Base-by-base conservation (phyloP, 495 filamentous ascomycete species). In the Stereocaulon alpinum region DNA sequence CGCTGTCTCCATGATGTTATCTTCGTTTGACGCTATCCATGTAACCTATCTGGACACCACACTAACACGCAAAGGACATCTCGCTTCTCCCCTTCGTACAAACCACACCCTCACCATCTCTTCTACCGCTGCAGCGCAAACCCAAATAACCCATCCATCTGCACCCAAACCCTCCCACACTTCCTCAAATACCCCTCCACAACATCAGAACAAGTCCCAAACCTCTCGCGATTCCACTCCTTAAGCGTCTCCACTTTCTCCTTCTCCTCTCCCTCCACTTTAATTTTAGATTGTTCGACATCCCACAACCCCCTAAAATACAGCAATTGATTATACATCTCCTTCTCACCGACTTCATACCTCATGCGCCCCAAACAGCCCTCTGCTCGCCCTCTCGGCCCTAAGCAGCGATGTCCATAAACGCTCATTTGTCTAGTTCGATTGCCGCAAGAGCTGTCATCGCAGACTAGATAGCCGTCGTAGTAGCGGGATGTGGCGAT, bases 111-210 rank as follows among this genome's bases (percentile, higher is more conserved):
- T 17, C 27, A 10, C 18, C 40, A 20, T 30, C 48, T 24, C 24
- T 24, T 24, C 52, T 43, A 55, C 29, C 42, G 17, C 30, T 57
- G 40, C 64, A 79, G 63, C 69, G 82, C 84, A 74, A 86, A 88
- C 54, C 74, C 78, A 78, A 97, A 98, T 60, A 98, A 74, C 68
- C 76, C 82, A 72, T 92, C 90, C 93, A 97, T 98, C 59, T 88
- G 88, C 56, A 98, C 93, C 90, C 90, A 97, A 72, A 87, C 87
- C 69, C 91, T 77, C 40, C 94, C 93, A 76, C 90, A 96, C 77
- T 90, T 93, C 68, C 88, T 88, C 71, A 98, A 71, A 74, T 96
- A 94, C 68, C 72, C 83, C 60, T 89, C 89, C 12, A 94, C 90
- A n/a, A 88, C 84, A 2, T 77, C 80, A 73, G 80, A 84, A 49